Evolutionary conservation across 2,329 filamentous ascomycete species (phyloP).

Genomic region (Fusarium sp.): DNA sequence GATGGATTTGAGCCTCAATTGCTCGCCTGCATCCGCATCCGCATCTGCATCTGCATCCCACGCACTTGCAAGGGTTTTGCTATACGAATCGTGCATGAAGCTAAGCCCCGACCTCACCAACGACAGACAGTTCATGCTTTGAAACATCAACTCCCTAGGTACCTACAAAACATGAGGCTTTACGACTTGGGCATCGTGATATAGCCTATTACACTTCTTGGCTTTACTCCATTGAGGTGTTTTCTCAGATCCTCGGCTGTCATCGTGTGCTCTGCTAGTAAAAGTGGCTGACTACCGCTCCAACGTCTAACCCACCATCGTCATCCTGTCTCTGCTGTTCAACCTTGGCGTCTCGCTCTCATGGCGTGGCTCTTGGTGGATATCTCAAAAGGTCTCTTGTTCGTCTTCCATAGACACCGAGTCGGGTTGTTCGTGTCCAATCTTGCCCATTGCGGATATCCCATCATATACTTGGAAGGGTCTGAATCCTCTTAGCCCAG

Average conservation of each 20-base stretch:
- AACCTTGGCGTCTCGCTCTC: slow-evolving; percentile 1
- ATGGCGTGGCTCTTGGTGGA: slow-evolving; percentile 12
- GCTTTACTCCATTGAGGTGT: neutral
- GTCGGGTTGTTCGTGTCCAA: neutral
- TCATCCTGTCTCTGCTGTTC: slow-evolving; percentile 11
- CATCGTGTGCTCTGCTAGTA: neutral
- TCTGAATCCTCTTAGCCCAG: slow-evolving; percentile 3
- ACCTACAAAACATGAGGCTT: neutral
- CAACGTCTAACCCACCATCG: neutral
- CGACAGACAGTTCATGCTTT: slow-evolving; percentile 20
- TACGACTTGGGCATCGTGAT: slow-evolving; percentile 24
- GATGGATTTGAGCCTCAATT: slow-evolving; percentile 37
- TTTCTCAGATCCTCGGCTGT: neutral
- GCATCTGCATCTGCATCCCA: neutral
- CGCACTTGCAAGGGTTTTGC: slow-evolving; percentile 29
- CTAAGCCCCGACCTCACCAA: slow-evolving; percentile 36
- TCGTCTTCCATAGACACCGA: neutral
- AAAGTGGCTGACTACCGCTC: neutral
- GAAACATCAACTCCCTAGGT: slow-evolving; percentile 24
- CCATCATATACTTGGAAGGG: neutral
- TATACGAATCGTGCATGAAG: slow-evolving; percentile 47
- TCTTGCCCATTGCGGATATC: neutral
- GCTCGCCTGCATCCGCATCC: slow-evolving; percentile 15
- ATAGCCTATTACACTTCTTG: slow-evolving; percentile 7
- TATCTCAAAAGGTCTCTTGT: neutral